Percentiles rank a stretch among this genome's conserved stretches.
Evolutionary conservation across 1,284 basidiomycete species (phyloP).

Genomic region (Trametes sp.): DNA sequence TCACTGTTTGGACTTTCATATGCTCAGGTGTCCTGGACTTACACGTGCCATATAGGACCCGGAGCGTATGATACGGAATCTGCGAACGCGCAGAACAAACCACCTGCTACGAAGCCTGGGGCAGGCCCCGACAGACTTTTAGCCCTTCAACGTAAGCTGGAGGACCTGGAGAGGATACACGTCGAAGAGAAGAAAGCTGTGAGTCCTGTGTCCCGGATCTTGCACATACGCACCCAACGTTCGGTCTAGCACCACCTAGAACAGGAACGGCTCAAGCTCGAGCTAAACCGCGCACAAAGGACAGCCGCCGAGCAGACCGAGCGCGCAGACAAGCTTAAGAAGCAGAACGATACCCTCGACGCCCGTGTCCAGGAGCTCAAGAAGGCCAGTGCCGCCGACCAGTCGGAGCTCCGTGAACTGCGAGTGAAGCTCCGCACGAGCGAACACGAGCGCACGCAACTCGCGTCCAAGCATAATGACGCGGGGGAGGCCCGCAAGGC

Average conservation of each 20-base stretch:
- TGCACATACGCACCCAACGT: background rate
- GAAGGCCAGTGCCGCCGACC: slow-evolving; percentile 55
- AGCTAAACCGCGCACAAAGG: slow-evolving; percentile 59
- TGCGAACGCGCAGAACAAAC: slow-evolving; percentile 21
- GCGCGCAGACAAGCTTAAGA: slow-evolving; percentile 66
- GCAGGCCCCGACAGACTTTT: slow-evolving; percentile 54
- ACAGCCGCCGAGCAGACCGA: slow-evolving; percentile 59
- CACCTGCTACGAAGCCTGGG: slow-evolving; percentile 20
- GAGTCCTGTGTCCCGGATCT: slow-evolving; percentile 34
- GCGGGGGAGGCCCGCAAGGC: slow-evolving; percentile 59
- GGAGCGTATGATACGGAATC: slow-evolving; percentile 42
- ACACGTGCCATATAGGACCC: slow-evolving; percentile 45
- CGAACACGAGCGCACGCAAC: slow-evolving; percentile 65
- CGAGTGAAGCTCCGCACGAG: slow-evolving; percentile 63
- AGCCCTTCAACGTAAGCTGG: slow-evolving; percentile 66
- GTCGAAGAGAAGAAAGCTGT: slow-evolving; percentile 72
- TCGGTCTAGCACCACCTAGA: slow-evolving; percentile 61
- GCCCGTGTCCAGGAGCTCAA: slow-evolving; percentile 64
- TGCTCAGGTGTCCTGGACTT: no score
- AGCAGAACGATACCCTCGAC: slow-evolving; percentile 63
- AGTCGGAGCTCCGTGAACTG: slow-evolving; percentile 68
- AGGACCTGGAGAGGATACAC: slow-evolving; percentile 71
- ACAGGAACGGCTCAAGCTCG: slow-evolving; percentile 63
- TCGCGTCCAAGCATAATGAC: slow-evolving; percentile 60
- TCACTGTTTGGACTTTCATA: background rate